Base-by-base conservation (phyloP, 352 stramenopile species). In the Phytophthora pini region DNA sequence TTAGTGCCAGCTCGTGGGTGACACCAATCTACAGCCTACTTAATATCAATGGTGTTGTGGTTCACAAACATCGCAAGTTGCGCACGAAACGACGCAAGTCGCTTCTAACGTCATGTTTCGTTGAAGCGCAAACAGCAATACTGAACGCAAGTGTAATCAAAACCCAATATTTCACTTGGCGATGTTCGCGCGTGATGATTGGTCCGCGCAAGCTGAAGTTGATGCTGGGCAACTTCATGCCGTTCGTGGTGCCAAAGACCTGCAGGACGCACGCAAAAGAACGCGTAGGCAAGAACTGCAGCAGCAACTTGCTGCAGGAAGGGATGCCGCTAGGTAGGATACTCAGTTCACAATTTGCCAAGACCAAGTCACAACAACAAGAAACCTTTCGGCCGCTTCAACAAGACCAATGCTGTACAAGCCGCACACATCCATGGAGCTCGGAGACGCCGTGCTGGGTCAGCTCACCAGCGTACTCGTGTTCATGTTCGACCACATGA, bases 401-500 rank as follows among this genome's bases (percentile, higher is more conserved):
- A 31, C 12, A 4, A 58, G 51, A 58, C 2, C 31, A 20, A 74
- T 74, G 67, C 49, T 52, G 13, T 70, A 65, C 61, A 78, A 70
- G 69, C 65, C 72, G 29, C 58, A 72, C 56, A 72, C 72, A 11
- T 61, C 69, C 55, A 65, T 79, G 55, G 67, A 80, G 71, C 46
- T 78, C 29, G 72, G 74, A 34, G 74, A 81, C 41, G 69, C 74
- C 56, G 24, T 70, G 38, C 59, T 86, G 15, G 71, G 71, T 9
- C 71, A 83, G 31, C 40, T 83, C 15, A 74, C 66, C 22, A 50
- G 61, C 40, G 65, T 68, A 2, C 60, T 72, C 27, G 59, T 85
- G 40, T 76, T 71, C 58, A 34, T 81, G 34, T 63, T 74, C 47
- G 78, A 82, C 41, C 70, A 82, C 60, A 68, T 79, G 48, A 72